A percentile compares a stretch with the other conserved stretches of the same genome.
Conservation (phyloP, 2,329 filamentous ascomycete species). For the Trichoderma harzianum region DNA sequence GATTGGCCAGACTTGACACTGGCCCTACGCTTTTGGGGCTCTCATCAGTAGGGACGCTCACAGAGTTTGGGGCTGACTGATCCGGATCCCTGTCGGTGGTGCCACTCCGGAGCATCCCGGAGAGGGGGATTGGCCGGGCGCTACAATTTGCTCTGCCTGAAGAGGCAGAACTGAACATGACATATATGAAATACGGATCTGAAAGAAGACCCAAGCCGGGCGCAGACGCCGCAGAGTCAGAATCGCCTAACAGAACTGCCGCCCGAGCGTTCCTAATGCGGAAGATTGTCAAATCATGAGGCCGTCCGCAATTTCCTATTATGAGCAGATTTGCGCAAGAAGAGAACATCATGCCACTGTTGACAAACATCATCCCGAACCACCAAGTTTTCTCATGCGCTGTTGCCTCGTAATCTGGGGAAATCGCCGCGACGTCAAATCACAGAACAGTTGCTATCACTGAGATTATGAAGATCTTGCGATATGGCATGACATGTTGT, state of each 20-base stretch:
- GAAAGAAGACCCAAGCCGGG: neutral
- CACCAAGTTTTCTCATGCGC: neutral
- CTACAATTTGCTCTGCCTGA: neutral
- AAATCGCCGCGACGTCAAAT: neutral
- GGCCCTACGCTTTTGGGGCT: neutral
- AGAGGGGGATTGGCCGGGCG: neutral
- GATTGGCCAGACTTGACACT: neutral
- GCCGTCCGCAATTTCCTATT: slow-evolving; percentile 1
- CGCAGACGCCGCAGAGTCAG: neutral
- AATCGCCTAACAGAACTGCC: neutral
- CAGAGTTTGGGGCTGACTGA: neutral
- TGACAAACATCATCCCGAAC: neutral
- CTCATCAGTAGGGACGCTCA: neutral
- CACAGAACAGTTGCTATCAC: neutral
- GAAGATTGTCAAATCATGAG: neutral
- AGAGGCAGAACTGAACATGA: neutral
- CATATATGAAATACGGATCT: neutral
- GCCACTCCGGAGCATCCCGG: slow-evolving; percentile 17
- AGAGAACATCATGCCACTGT: slow-evolving; percentile 6
- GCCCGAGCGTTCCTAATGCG: neutral
- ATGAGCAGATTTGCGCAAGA: neutral
- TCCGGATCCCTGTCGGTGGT: slow-evolving; percentile 3
- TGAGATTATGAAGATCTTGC: neutral
- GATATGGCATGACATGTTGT: neutral
- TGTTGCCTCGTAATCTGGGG: neutral